A percentile compares a stretch with the other conserved stretches of the same genome.
Evolutionary conservation across 1,139 yeast genomes (phyloP).

Genomic region (Debaryomyces psychrophilus): DNA sequence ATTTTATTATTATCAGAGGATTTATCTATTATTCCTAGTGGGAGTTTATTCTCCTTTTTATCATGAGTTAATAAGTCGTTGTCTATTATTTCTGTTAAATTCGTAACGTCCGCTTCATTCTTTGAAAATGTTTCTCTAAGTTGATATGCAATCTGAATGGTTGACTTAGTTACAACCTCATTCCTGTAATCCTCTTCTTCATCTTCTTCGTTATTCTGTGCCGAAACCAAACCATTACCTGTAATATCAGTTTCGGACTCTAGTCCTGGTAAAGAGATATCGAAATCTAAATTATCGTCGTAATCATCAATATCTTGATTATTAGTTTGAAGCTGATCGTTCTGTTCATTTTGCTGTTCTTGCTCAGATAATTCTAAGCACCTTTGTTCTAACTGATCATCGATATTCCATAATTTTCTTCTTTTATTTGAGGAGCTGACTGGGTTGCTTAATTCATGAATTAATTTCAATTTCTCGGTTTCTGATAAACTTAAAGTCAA

Average conservation of each 20-base stretch:
- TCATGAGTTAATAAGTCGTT: slow-evolving; percentile 33
- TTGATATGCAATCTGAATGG: slow-evolving; percentile 58
- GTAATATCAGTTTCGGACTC: slow-evolving; percentile 23
- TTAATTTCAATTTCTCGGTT: slow-evolving; percentile 38
- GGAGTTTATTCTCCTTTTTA: slow-evolving; percentile 19
- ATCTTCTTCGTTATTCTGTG: slow-evolving; percentile 16
- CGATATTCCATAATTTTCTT: slow-evolving; percentile 42
- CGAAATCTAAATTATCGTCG: slow-evolving; percentile 38
- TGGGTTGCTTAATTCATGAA: slow-evolving; percentile 40
- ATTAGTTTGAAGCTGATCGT: slow-evolving; percentile 23
- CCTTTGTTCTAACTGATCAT: slow-evolving; percentile 32
- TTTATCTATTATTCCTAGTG: slow-evolving; percentile 33
- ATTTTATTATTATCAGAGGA: slow-evolving; percentile 20
- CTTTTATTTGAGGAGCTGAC: slow-evolving; percentile 22
- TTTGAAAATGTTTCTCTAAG: slow-evolving; percentile 41
- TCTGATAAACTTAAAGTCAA: slow-evolving; percentile 34
- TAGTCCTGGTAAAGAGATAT: slow-evolving; percentile 43
- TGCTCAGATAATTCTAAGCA: slow-evolving; percentile 27
- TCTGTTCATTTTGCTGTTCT: slow-evolving; percentile 21
- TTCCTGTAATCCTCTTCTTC: slow-evolving; percentile 16
- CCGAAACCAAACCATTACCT: slow-evolving; percentile 11
- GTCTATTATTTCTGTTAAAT: slow-evolving; percentile 47
- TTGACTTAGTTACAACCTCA: slow-evolving; percentile 36
- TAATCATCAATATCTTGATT: slow-evolving; percentile 23
- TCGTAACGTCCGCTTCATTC: slow-evolving; percentile 20